Base-by-base conservation (phyloP, 129 eudicot species). In the Glebionis coronaria region DNA sequence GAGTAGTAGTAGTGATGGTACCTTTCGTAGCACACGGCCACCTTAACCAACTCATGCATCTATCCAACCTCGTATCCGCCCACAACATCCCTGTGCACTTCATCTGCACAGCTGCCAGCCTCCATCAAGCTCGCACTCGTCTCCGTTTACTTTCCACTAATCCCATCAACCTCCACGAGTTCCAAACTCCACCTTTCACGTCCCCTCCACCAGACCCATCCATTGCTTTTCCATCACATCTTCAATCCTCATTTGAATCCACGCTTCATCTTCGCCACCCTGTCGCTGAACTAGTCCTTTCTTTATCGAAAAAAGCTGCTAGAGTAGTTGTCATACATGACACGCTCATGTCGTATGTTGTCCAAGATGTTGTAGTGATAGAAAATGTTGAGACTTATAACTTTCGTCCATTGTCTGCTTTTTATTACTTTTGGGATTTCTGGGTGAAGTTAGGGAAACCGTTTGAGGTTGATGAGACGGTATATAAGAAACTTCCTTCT, bases 21-120 rank as follows among this genome's bases (percentile, higher is more conserved):
- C 65, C 65, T 9, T 61, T 61, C 65, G 18, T 35, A 61, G 65
- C 65, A 61, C 65, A 35, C 8, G 65, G 65, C 40, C 65, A 61
- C 15, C 20, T 61, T 10, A 61, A 61, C 20, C 65, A 35, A 23
- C 9, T 61, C 4, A 21, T 35, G 3, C 65, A 61, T 16, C 49
- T 61, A 27, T 61, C 65, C 14, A 10, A 38, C 27, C 49, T 61
- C 28, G 65, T 61, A 35, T 61, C 65, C 8, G 16, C 65, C 18
- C 40, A 35, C 65, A 35, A 35, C 49, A 61, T 61, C 28, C 65
- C 65, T 12, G 49, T 61, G 20, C 65, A 61, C 65, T 61, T 61
- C 44, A 40, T 38, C n/a, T 35, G 65, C 49, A 15, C 65, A 21
- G 3, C 47, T 3, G 3, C 49, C 65, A 61, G 5, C 25, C 65